Percentiles rank a stretch among this genome's conserved stretches.
Conservation (phyloP, 768 basidiomycete species). For the Guyanaporus albipodus region DNA sequence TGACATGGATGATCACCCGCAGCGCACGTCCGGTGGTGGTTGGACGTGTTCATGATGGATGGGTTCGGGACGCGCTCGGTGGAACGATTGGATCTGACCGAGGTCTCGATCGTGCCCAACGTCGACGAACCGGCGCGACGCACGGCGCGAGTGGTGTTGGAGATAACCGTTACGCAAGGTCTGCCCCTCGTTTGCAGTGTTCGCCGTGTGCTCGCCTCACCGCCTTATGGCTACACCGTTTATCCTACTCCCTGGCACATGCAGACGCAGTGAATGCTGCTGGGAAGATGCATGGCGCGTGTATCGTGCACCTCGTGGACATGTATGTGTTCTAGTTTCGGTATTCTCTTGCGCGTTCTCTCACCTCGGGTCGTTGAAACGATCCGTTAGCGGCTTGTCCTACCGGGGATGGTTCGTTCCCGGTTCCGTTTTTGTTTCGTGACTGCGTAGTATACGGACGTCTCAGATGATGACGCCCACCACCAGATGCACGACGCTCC, state of each 20-base stretch:
- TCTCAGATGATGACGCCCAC: no score
- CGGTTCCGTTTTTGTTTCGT: no score
- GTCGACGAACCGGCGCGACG: constrained; percentile 33
- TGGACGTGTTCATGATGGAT: constrained; percentile 28
- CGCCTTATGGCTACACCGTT: no score
- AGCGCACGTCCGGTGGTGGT: constrained; percentile 38
- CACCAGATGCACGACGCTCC: constrained; percentile 43
- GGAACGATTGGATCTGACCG: constrained; percentile 23
- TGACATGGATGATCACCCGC: no score
- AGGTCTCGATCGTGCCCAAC: constrained; percentile 39
- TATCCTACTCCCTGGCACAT: background rate
- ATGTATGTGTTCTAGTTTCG: constrained; percentile 34
- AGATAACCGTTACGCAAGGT: constrained; percentile 46
- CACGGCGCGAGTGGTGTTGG: constrained; percentile 38
- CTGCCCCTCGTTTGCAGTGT: no score
- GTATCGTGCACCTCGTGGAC: constrained; percentile 43
- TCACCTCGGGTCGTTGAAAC: no score
- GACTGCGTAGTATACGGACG: no score
- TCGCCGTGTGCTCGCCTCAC: no score
- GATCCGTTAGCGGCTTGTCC: no score
- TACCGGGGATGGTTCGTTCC: no score
- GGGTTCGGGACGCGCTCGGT: constrained; percentile 21
- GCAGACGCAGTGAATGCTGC: constrained; percentile 43
- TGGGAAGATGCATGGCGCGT: constrained; percentile 41
- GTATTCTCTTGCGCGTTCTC: no score